Evolutionary conservation across 2,329 filamentous ascomycete species (phyloP), one percentile per base, ranked within the genome.

Genomic region (Myriosclerotinia curreyana): DNA sequence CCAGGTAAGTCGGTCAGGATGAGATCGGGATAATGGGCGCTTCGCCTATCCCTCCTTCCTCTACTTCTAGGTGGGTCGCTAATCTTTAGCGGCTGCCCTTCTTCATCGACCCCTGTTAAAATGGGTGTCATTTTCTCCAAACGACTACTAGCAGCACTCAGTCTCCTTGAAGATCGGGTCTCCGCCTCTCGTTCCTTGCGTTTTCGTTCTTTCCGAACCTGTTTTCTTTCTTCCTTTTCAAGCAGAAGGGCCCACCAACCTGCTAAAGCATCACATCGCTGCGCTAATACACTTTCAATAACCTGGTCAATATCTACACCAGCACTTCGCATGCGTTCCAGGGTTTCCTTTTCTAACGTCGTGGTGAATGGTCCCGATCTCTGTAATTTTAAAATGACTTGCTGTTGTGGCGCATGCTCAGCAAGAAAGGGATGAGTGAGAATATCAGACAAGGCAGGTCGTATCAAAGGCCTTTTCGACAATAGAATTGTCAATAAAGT

Each of bases 231-330:
- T 74, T 99, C 95, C 75, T 98, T 99, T 73, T 98, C 95, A 12
- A 98, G 86, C 48, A 99, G 79, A 36, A 99, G 77, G 3, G 91
- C 90, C 95, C 95, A 99, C 95, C 95, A 99, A 7, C 95, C 95
- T 59, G 92, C 91, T 56, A 99, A 79, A 7, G 89, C 84, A 76
- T 99, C 94, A 73, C 95, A 98, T 69, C 91, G 85, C 75, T 96
- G 92, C 5, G 92, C 86, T 44, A 96, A 77, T 3, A 99, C 95
- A 71, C 95, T 96, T 74, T 98, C 94, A 68, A 98, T 94, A 9
- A 99, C 91, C 66, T 89, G 84, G 74, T 99, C 95, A 65, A 96
- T 95, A 72, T 98, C 91, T 31, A 98, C 92, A 0, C 95, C 95
- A 6, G 95, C 92, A 69, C 90, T 91, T 65, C 91, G 89, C 93